A percentile compares a stretch with the other conserved stretches of the same genome.
Evolutionary conservation across 148 eudicot species (phyloP).

Genomic region (Tetragonia tetragonoides): DNA sequence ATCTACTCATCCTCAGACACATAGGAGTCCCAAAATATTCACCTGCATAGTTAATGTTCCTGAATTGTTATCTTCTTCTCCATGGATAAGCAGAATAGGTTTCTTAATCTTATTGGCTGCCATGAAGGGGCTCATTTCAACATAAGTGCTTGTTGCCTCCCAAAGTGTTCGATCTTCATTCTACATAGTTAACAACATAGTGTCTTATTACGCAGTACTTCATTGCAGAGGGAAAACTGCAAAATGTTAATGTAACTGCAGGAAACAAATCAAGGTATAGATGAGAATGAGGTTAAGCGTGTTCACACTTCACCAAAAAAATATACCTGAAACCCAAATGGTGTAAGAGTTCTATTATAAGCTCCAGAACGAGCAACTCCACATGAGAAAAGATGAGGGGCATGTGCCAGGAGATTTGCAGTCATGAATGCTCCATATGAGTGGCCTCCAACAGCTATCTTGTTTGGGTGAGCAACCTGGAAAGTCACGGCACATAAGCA

Average conservation of each 20-base stretch:
- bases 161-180: slow-evolving; percentile 94
- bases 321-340: slow-evolving; percentile 93
- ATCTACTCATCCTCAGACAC: neutral
- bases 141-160: slow-evolving; percentile 79
- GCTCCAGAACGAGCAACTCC: slow-evolving; percentile 98
- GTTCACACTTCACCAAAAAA: neutral
- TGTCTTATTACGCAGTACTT: neutral
- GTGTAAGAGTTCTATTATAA: slow-evolving; percentile 93
- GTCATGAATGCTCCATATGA: slow-evolving; percentile 99
- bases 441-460: slow-evolving; percentile 96
- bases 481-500: slow-evolving; percentile 13
- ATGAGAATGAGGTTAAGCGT: neutral
- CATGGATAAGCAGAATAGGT: slow-evolving; percentile 92
- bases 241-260: neutral
- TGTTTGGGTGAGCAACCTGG: slow-evolving; percentile 91
- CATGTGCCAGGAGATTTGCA: slow-evolving; percentile 94
- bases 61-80: slow-evolving; percentile 93
- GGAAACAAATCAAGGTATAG: neutral
- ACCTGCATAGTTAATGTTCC: slow-evolving; percentile 98
- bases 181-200: slow-evolving; percentile 33
- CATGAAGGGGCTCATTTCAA: slow-evolving; percentile 97
- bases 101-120: slow-evolving; percentile 86
- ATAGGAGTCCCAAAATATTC: neutral
- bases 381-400: slow-evolving; percentile 92
- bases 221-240: neutral